phyloP scores from a whole-genome alignment of 805 yeast genomes.

The Saccharomycopsis synnaedendra region DNA sequence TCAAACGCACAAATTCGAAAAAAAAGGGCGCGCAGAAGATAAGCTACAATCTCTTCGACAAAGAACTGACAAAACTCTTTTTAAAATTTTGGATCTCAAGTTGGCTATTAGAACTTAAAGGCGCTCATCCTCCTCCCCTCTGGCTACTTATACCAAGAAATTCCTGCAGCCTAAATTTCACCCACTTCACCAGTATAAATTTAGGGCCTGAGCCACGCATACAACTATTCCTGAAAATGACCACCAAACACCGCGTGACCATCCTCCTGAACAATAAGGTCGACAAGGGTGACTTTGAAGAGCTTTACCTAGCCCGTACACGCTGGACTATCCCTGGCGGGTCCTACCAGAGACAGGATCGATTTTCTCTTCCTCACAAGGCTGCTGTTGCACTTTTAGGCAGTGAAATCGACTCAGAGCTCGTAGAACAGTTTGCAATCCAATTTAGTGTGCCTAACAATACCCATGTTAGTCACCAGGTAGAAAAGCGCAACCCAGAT shows the following conservation, averaged over 20 bases:
- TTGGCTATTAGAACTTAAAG: too few species aligned
- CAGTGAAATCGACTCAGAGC: background rate
- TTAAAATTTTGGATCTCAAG: too few species aligned
- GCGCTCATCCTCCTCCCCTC: too few species aligned
- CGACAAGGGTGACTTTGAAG: slow-evolving; percentile 3
- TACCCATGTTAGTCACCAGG: background rate
- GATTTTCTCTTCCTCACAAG: slow-evolving; percentile 5
- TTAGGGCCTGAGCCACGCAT: too few species aligned
- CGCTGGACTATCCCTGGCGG: slow-evolving; percentile 15
- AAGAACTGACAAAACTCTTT: too few species aligned
- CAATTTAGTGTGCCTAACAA: slow-evolving; percentile 12
- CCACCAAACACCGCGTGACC: slow-evolving; percentile 7
- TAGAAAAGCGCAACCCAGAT: slow-evolving; percentile 2
- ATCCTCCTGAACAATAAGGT: slow-evolving; percentile 3
- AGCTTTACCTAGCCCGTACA: slow-evolving; percentile 6
- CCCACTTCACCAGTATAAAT: too few species aligned
- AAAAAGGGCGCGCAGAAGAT: too few species aligned
- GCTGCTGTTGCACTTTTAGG: background rate
- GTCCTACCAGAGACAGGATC: slow-evolving; percentile 15
- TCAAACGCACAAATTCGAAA: too few species aligned
- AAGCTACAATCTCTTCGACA: too few species aligned
- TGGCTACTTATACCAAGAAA: too few species aligned
- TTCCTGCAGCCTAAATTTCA: too few species aligned
- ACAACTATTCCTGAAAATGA: too few species aligned
- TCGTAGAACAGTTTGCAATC: slow-evolving; percentile 7